A percentile compares a stretch with the other conserved stretches of the same genome.
Conservation (phyloP, 2,329 filamentous ascomycete genomes). For the Aspergillus neoniger region DNA sequence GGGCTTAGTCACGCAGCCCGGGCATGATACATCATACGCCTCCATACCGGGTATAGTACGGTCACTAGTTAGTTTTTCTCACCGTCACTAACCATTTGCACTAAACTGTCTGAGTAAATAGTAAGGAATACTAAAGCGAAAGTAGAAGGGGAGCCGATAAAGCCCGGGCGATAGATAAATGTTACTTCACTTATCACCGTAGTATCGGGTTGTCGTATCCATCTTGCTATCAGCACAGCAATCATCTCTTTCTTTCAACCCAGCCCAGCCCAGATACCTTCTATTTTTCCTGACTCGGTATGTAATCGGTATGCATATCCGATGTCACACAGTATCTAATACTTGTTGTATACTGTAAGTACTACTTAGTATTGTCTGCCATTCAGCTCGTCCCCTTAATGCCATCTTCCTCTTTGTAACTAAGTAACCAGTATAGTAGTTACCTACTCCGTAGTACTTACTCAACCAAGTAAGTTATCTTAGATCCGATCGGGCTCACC, state of each 20-base stretch:
- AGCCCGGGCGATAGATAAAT: neutral
- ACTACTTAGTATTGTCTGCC: too few species aligned
- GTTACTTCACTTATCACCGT: neutral
- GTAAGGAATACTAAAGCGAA: neutral
- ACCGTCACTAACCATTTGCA: neutral
- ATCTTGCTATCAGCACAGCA: neutral
- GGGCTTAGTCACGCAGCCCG: neutral
- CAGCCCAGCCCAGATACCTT: neutral
- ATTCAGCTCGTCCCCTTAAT: too few species aligned
- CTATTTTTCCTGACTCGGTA: neutral
- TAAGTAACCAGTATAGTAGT: neutral
- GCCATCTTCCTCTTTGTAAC: too few species aligned
- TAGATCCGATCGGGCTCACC: neutral
- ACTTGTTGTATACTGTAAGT: too few species aligned
- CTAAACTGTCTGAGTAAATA: neutral
- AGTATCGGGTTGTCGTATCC: neutral
- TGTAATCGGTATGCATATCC: neutral
- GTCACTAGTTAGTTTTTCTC: neutral
- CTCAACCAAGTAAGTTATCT: neutral
- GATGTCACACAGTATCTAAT: neutral
- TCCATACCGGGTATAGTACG: neutral
- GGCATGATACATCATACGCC: conserved; percentile 1
- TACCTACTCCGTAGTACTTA: neutral
- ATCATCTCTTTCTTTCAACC: too few species aligned
- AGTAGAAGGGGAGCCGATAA: neutral